Base-by-base conservation (phyloP, 495 filamentous ascomycete species). In the Penicillium soppii region DNA sequence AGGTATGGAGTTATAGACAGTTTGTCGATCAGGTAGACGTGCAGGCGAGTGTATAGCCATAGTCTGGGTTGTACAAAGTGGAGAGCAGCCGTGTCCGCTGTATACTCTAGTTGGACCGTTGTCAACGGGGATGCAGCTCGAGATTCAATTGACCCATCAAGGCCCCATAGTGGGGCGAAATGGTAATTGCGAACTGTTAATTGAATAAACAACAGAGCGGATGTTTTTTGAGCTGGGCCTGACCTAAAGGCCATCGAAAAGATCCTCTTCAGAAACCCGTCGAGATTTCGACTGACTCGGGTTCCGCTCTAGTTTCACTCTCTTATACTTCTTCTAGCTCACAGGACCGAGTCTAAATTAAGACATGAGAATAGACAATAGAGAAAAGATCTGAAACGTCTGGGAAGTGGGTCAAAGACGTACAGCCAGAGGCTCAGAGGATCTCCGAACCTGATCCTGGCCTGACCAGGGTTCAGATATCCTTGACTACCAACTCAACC, bases 401-500 rank as follows among this genome's bases (percentile, higher is more conserved):
- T 54, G 56, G 57, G 26, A 61, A 63, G 59, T 66, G 59, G 56
- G 58, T 56, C 47, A 25, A 22, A 19, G 44, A 5, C 22, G 30
- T 35, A 41, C 13, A 40, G 41, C 27, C 42, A 26, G 50, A 9
- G 43, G 25, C 26, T 23, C 41, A 43, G 50, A 44, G 32, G 29
- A 50, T 61, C 57, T 60, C 54, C 32, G 25, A 38, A 50, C 53
- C 39, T 53, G 21, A 43, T 65, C 57, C 22, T 39, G 48, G 43
- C 44, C 46, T 53, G 62, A 54, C 62, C 57, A 62, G 59, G 62
- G 51, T 52, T 55, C 39, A 50, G 43, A 23, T 29, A 48, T 42
- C 56, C 52, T 58, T 49, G 51, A 52, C 56, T 32, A 53, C 47
- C 38, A 22, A 58, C 39, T 52, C 53, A 54, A 32, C 29, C 29